A percentile compares a stretch with the other conserved stretches of the same genome.
phyloP scores from a whole-genome alignment of 148 eudicot genomes.

The Camellia japonica region DNA sequence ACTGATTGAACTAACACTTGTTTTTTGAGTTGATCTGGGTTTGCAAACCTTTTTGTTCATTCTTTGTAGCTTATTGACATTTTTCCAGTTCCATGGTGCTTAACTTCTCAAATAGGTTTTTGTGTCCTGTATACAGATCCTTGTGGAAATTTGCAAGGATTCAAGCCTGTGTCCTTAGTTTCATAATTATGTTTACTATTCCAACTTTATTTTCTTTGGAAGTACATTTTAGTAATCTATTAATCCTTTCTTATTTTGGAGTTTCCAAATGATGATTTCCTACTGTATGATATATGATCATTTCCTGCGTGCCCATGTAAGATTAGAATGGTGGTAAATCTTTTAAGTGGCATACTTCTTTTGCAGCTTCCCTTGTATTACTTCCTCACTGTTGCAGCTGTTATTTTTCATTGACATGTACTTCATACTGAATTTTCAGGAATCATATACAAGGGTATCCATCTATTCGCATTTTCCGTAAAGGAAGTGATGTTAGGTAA shows the following conservation, averaged over 20 bases:
- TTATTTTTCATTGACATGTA: slow-evolving; percentile 19
- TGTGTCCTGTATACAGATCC: neutral
- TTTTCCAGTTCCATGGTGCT: neutral
- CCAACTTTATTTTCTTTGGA: slow-evolving; percentile 4
- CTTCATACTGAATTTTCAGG: slow-evolving; percentile 46
- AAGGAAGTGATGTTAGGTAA: slow-evolving; percentile 76
- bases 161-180: neutral
- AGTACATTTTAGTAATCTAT: neutral
- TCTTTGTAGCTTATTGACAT: neutral
- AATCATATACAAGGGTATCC: slow-evolving; percentile 97
- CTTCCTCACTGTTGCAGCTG: slow-evolving; percentile 1
- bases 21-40: neutral
- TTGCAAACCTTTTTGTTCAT: neutral
- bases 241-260: slow-evolving; percentile 10
- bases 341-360: slow-evolving; percentile 8
- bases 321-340: neutral
- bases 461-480: slow-evolving; percentile 90
- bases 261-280: slow-evolving; percentile 10
- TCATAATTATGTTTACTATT: slow-evolving; percentile 3
- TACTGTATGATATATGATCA: neutral
- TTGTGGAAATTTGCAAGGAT: neutral
- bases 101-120: neutral
- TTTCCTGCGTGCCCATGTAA: neutral
- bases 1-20: neutral
- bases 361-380: neutral